Percentiles rank a stretch among this genome's conserved stretches.
phyloP scores from a whole-genome alignment of 2,329 filamentous ascomycete species.

The Plenodomus lindquistii region DNA sequence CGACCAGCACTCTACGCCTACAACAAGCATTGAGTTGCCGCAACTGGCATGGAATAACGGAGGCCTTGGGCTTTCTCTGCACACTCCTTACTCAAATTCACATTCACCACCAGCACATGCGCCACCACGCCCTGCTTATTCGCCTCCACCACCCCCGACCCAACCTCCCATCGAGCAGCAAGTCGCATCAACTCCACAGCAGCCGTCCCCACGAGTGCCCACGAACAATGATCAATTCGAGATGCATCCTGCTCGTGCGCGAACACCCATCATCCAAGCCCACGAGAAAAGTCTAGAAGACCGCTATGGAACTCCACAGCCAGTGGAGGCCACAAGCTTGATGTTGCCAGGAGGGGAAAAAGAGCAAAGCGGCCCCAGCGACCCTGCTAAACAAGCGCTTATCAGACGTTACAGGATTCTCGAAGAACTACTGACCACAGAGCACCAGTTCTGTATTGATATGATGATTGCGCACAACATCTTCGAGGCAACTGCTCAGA shows the following conservation, averaged over 20 bases:
- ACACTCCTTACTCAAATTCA: constrained; percentile 34
- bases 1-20: constrained; percentile 24
- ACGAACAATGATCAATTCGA: constrained; percentile 16
- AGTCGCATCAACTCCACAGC: constrained; percentile 3
- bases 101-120: constrained; percentile 31
- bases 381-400: constrained; percentile 49
- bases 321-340: constrained; percentile 13
- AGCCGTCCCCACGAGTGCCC: constrained; percentile 15
- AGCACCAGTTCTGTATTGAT: constrained; percentile 86
- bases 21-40: constrained; percentile 36
- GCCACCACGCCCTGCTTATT: constrained; percentile 51
- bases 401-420: constrained; percentile 81
- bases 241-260: constrained; percentile 27
- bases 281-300: constrained; percentile 23
- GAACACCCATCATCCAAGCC: constrained; percentile 22
- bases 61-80: constrained; percentile 51
- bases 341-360: constrained; percentile 13
- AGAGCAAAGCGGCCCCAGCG: constrained; percentile 21
- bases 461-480: constrained; percentile 98
- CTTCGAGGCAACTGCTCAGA: constrained; percentile 88
- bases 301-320: constrained; percentile 21
- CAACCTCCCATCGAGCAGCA: constrained; percentile 19
- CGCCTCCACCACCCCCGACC: constrained; percentile 51
- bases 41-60: constrained; percentile 44
- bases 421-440: constrained; percentile 90